Conservation (phyloP, 106 monocot genomes). For the Dendrobium huoshanense region DNA sequence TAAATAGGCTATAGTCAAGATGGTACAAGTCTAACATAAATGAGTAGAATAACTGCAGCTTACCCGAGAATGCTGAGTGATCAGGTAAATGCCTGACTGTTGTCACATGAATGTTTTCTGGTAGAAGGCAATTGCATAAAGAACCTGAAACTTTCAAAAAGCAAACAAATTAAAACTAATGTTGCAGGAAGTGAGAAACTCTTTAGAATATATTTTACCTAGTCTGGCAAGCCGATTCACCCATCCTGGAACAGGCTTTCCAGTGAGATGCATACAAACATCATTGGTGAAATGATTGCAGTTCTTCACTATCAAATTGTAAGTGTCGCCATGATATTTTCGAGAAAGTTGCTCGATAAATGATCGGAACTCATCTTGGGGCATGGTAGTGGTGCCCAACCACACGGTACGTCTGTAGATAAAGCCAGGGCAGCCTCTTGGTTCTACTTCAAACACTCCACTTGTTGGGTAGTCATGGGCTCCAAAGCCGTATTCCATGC, state of each 20-base stretch:
- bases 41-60: background rate
- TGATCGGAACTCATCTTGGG: slow-evolving; percentile 19
- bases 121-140: slow-evolving; percentile 36
- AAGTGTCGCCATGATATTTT: slow-evolving; percentile 26
- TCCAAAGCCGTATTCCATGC: slow-evolving; percentile 31
- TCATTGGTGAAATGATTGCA: slow-evolving; percentile 38
- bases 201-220: slow-evolving; percentile 6
- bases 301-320: slow-evolving; percentile 30
- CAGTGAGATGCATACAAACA: slow-evolving; percentile 22
- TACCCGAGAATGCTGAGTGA: slow-evolving; percentile 26
- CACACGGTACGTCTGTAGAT: slow-evolving; percentile 27
- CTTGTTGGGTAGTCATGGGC: slow-evolving; percentile 27
- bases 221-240: slow-evolving; percentile 29
- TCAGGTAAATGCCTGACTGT: slow-evolving; percentile 23
- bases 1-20: too few species aligned
- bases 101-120: slow-evolving; percentile 29
- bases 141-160: slow-evolving; percentile 18
- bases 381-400: slow-evolving; percentile 24
- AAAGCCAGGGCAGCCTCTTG: slow-evolving; percentile 29
- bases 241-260: slow-evolving; percentile 31
- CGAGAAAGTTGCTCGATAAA: slow-evolving; percentile 28
- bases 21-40: background rate
- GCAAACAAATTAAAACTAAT: background rate
- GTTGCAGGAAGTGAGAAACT: background rate
- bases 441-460: slow-evolving; percentile 36